Evolutionary conservation across 805 yeast genomes (phyloP).

Genomic region (Wickerhamomyces rabaulensis): DNA sequence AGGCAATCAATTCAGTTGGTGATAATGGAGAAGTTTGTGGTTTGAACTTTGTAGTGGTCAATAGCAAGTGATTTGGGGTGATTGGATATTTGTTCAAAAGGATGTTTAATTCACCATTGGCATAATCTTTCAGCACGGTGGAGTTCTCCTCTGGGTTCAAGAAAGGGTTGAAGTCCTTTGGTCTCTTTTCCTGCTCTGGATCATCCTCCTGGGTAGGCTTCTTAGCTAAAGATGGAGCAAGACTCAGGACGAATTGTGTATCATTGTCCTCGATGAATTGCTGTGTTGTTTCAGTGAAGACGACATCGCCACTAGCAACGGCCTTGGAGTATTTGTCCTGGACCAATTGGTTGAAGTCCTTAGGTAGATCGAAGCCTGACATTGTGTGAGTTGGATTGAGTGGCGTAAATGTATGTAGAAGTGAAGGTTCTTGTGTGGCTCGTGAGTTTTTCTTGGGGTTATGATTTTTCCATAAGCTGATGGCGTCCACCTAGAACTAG

Average conservation of each 20-base stretch:
- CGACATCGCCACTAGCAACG: conserved; percentile 36
- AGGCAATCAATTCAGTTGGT: conserved; percentile 61
- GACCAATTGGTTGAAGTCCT: conserved; percentile 32
- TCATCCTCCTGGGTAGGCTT: conserved; percentile 35
- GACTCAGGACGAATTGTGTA: conserved; percentile 28
- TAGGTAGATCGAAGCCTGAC: conserved; percentile 29
- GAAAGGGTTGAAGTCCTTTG: conserved; percentile 61
- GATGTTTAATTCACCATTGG: conserved; percentile 46
- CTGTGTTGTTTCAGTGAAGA: conserved; percentile 44
- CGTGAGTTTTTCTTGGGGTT: too few species aligned
- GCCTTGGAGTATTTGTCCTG: conserved; percentile 44
- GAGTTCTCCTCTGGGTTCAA: conserved; percentile 72
- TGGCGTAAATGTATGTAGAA: too few species aligned
- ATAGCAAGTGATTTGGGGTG: conserved; percentile 68
- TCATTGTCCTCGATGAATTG: conserved; percentile 26
- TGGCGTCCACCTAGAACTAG: too few species aligned
- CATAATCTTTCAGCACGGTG: conserved; percentile 50
- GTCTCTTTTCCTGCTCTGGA: conserved; percentile 27
- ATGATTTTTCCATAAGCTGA: too few species aligned
- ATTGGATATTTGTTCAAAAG: conserved; percentile 87
- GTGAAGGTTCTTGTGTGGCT: too few species aligned
- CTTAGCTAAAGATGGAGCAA: conserved; percentile 27
- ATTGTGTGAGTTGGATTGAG: conserved; percentile 10
- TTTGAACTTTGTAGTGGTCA: conserved; percentile 70
- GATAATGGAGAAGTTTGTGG: conserved; percentile 68